These are phyloP conservation scores for Anthostomella pinea DNA, from an alignment of 2,329 filamentous ascomycete genomes.

Conservation along the genomic window DNA sequence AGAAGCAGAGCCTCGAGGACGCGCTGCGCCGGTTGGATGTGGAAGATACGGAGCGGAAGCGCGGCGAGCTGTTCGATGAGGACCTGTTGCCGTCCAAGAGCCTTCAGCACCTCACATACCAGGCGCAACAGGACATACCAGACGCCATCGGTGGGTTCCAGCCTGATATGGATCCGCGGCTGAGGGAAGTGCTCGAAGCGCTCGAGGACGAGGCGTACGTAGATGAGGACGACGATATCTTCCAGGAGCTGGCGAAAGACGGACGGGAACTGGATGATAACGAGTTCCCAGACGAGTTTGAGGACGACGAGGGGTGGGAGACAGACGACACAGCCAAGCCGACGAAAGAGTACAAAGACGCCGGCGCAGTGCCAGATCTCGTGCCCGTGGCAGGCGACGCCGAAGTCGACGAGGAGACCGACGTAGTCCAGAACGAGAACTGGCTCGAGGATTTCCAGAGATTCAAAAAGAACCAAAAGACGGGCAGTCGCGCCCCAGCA, in stretches of 20 bases:
- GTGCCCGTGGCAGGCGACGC: conserved; percentile 31
- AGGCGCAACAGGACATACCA: conserved; percentile 88
- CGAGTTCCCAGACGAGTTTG: conserved; percentile 70
- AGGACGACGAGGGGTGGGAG: conserved; percentile 83
- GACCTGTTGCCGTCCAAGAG: conserved; percentile 79
- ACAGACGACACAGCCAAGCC: conserved; percentile 88
- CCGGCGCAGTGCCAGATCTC: conserved; percentile 46
- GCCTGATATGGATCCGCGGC: conserved; percentile 92
- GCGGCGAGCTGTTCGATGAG: conserved; percentile 63
- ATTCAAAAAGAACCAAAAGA: conserved; percentile 80
- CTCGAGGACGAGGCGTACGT: conserved; percentile 95
- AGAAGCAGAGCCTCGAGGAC: conserved; percentile 79
- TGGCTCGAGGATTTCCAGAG: conserved; percentile 94
- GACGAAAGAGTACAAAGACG: conserved; percentile 51
- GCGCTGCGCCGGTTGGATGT: conserved; percentile 65
- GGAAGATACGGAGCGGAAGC: conserved; percentile 42
- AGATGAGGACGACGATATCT: conserved; percentile 81
- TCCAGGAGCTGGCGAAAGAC: conserved; percentile 68
- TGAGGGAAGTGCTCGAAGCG: conserved; percentile 89
- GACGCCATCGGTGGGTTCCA: conserved; percentile 92
- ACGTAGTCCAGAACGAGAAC: conserved; percentile 63
- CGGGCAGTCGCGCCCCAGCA: conserved; percentile 32
- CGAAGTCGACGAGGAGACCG: conserved; percentile 36
- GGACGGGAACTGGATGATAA: conserved; percentile 71
- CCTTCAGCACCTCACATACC: conserved; percentile 73